Evolutionary conservation across 139 green algal genomes (phyloP), one percentile per base, ranked within the genome.

Genomic region (Volvox reticuliferus): DNA sequence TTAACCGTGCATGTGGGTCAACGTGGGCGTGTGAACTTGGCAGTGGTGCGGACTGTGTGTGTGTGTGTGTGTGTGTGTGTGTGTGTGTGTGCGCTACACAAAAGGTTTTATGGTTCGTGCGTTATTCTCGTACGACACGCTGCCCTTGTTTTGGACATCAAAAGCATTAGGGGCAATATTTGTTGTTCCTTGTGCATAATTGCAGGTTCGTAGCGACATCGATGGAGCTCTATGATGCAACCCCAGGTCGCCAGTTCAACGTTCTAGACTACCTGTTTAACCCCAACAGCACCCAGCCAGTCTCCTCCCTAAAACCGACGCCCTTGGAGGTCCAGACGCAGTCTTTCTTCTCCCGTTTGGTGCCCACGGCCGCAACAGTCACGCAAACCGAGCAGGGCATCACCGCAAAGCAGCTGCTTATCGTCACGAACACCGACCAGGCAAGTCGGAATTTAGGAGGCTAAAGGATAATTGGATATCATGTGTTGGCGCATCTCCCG

Each of bases 211-310:
- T 93, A n/a, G 87, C 92, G 17, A 92, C 83, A 14, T 96, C 97
- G 16, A 62, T 98, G 65, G 97, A 99, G 95, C 89, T 99, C 68
- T 99, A 97, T 88, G 96, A 99, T 88, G 95, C 96, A 44, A 93
- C 89, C 0, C 87, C 88, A 1, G 61, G 89, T 30, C 88, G 87
- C 13, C 79, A 82, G 30, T 83, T 97, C 65, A 90, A 69, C 44
- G 89, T 97, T 20, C 50, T 93, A 20, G 92, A 96, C 63, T 89
- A 95, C 44, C 83, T 95, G 3, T 94, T 97, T 73, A 97, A 96
- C 91, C 86, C 83, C 76, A 96, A 93, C 87, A 67, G 88, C 68
- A 91, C 83, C 0, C 44, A 33, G 17, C 83, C 90, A 26, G 36
- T 86, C 3, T 91, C 94, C 37, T 96, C 95, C 18, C 95, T 95